Conservation (phyloP, 768 basidiomycete genomes). For the Amanita exitialis region DNA sequence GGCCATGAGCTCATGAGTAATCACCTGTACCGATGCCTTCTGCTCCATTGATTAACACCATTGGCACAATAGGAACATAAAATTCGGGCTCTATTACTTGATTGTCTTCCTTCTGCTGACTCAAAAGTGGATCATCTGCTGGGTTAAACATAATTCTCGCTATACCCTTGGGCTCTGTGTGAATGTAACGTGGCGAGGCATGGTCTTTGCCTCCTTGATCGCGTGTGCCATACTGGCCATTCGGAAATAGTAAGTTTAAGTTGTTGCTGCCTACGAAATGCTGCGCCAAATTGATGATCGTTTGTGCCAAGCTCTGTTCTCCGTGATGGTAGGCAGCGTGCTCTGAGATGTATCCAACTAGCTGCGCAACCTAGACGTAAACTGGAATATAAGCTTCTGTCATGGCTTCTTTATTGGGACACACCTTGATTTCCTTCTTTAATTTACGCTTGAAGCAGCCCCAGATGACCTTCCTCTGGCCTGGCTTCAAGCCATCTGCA, state of each 20-base stretch:
- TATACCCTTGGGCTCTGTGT: slow-evolving; percentile 68
- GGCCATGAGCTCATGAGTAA: slow-evolving; percentile 10
- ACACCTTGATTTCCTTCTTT: slow-evolving; percentile 84
- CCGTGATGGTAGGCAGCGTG: slow-evolving; percentile 97
- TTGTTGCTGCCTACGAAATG: slow-evolving; percentile 95
- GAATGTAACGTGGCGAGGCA: slow-evolving; percentile 94
- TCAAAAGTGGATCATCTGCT: slow-evolving; percentile 79
- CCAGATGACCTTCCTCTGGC: slow-evolving; percentile 95
- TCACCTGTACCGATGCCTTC: slow-evolving; percentile 96
- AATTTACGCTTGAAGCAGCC: slow-evolving; percentile 92
- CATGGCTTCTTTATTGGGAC: not conserved
- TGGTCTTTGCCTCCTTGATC: slow-evolving; percentile 92
- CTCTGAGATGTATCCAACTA: slow-evolving; percentile 91
- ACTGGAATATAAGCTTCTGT: not conserved
- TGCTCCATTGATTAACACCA: slow-evolving; percentile 87
- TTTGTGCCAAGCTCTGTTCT: slow-evolving; percentile 75
- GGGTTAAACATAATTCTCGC: slow-evolving; percentile 74
- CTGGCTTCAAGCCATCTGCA: slow-evolving; percentile 92
- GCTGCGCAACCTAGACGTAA: slow-evolving; percentile 67
- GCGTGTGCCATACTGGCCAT: slow-evolving; percentile 95
- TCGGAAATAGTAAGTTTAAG: slow-evolving; percentile 76
- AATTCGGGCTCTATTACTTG: slow-evolving; percentile 85
- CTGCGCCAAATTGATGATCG: slow-evolving; percentile 92
- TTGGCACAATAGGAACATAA: slow-evolving; percentile 84
- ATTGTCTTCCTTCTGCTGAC: slow-evolving; percentile 80